Evolutionary conservation across 2,329 filamentous ascomycete species (phyloP).

Genomic region (Aphanoascus verrucosus): DNA sequence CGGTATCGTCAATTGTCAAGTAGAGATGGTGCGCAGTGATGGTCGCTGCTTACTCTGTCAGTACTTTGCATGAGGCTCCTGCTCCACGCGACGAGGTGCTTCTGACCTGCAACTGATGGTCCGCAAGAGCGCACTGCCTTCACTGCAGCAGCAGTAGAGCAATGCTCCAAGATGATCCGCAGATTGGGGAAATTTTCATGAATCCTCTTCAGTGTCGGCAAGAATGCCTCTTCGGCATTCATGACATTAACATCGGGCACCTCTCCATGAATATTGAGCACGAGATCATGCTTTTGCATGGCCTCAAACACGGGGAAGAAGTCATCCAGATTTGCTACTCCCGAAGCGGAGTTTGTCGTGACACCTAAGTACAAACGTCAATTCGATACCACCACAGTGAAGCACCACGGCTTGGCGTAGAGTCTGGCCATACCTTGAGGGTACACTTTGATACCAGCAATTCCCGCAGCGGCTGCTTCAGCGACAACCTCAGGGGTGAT

Average conservation of each 20-base stretch:
- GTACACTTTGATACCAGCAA: constrained; percentile 60
- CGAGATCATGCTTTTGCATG: constrained; percentile 72
- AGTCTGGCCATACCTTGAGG: constrained; percentile 17
- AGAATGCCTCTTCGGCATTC: constrained; percentile 64
- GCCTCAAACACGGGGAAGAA: constrained; percentile 61
- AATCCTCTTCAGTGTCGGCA: constrained; percentile 65
- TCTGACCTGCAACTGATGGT: constrained; percentile 52
- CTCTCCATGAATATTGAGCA: constrained; percentile 93
- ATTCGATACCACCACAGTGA: not conserved
- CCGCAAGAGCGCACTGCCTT: constrained; percentile 68
- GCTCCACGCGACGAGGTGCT: not conserved
- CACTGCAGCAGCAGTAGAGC: constrained; percentile 71
- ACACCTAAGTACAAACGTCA: constrained; percentile 31
- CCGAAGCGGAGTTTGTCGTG: constrained; percentile 48
- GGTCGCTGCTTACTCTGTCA: constrained; percentile 41
- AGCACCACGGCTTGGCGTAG: not conserved
- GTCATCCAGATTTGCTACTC: constrained; percentile 35
- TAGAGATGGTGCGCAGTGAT: constrained; percentile 82
- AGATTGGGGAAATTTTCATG: constrained; percentile 59
- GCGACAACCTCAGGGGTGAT: constrained; percentile 60
- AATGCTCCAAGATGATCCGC: constrained; percentile 61
- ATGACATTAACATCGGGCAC: constrained; percentile 54
- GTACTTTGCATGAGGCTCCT: constrained; percentile 14
- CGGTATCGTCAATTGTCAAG: constrained; percentile 63
- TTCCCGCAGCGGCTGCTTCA: constrained; percentile 52